phyloP scores from a whole-genome alignment of 169 alveolate genomes.

The Eimeria nieschulzi region DNA sequence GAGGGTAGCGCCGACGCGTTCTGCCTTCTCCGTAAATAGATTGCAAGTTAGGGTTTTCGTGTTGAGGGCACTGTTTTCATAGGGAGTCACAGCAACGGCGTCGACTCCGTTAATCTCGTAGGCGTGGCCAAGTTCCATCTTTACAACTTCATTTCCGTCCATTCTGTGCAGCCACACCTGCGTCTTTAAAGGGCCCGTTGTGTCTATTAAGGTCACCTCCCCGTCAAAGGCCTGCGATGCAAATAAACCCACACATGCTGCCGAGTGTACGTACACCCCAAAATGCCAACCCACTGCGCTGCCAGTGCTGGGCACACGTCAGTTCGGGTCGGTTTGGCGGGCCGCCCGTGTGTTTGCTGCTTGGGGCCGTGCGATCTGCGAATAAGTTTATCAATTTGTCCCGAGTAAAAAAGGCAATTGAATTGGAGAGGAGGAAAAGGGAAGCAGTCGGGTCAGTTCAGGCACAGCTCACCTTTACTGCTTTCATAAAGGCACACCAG shows the following conservation, averaged over 20 bases:
- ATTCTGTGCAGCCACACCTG: slow-evolving; percentile 32
- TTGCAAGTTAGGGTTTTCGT: slow-evolving; percentile 21
- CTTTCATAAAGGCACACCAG: slow-evolving; percentile 46
- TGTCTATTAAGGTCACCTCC: slow-evolving; percentile 36
- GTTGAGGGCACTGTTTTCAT: slow-evolving; percentile 7
- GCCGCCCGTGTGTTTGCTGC: no score
- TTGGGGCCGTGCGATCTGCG: background rate
- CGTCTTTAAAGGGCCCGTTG: slow-evolving; percentile 36
- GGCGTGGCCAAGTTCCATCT: slow-evolving; percentile 35
- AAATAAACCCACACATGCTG: background rate
- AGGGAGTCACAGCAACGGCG: slow-evolving; percentile 23
- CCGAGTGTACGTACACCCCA: background rate
- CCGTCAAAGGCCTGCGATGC: slow-evolving; percentile 49
- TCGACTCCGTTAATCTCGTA: slow-evolving; percentile 39
- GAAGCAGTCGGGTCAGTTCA: background rate
- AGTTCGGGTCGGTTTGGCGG: no score
- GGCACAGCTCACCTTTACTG: background rate
- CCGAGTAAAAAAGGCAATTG: background rate
- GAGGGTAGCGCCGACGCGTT: slow-evolving; percentile 41
- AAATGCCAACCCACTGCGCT: no score
- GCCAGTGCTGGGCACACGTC: no score
- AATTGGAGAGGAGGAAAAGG: background rate
- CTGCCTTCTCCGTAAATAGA: slow-evolving; percentile 45
- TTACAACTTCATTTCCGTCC: slow-evolving; percentile 32
- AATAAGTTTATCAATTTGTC: background rate